Evolutionary conservation across 169 alveolate species (phyloP).

Genomic region (Cryptosporidium sp.): DNA sequence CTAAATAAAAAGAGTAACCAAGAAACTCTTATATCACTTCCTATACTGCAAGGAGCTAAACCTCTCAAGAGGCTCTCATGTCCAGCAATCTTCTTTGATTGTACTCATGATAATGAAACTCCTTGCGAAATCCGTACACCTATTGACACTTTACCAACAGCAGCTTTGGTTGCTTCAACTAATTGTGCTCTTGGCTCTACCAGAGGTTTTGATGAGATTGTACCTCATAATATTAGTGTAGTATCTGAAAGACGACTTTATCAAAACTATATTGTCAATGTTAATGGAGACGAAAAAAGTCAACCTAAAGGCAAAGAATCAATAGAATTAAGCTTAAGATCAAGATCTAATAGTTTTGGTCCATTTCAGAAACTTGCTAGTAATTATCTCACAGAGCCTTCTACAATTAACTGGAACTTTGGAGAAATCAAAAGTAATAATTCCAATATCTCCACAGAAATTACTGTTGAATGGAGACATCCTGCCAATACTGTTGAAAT

Average conservation of each 20-base stretch:
- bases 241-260: slow-evolving; percentile 89
- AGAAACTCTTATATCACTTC: background rate
- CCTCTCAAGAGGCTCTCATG: slow-evolving; percentile 79
- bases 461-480: slow-evolving; percentile 66
- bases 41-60: slow-evolving; percentile 72
- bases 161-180: slow-evolving; percentile 86
- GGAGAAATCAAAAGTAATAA: slow-evolving; percentile 11
- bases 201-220: slow-evolving; percentile 90
- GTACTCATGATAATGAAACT: slow-evolving; percentile 94
- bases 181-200: slow-evolving; percentile 90
- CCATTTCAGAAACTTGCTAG: slow-evolving; percentile 66
- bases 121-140: slow-evolving; percentile 82
- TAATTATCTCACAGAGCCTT: slow-evolving; percentile 23
- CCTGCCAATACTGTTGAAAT: slow-evolving; percentile 82
- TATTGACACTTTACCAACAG: slow-evolving; percentile 85
- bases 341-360: slow-evolving; percentile 66
- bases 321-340: slow-evolving; percentile 49
- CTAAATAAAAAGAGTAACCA: background rate
- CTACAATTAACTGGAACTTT: slow-evolving; percentile 34
- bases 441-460: slow-evolving; percentile 47
- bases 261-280: slow-evolving; percentile 76
- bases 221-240: slow-evolving; percentile 88
- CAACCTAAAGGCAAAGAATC: background rate
- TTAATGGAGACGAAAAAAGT: slow-evolving; percentile 11
- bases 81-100: slow-evolving; percentile 89